Evolutionary conservation across 345 rosid species (phyloP).

Genomic region (Diplotaxis tenuifolia): DNA sequence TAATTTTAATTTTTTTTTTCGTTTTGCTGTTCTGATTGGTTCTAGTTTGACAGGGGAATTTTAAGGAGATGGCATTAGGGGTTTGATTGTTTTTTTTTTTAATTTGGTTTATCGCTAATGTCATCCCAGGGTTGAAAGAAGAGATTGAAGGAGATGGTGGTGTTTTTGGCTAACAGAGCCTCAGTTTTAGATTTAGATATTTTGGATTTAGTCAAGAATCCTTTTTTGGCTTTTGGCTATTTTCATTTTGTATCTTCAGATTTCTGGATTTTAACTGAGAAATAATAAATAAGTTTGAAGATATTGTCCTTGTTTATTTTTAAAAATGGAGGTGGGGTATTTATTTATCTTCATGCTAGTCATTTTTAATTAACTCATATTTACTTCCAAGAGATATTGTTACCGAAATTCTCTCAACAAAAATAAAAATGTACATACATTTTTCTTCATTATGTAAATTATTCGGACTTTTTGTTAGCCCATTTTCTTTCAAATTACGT

Average conservation of each 20-base stretch:
- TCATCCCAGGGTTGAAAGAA: conserved; percentile 23
- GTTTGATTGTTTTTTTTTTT: conserved; percentile 11
- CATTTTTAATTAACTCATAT: neutral
- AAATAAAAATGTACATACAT: neutral
- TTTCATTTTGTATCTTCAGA: conserved; percentile 27
- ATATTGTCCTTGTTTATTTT: neutral
- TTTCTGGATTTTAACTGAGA: conserved; percentile 30
- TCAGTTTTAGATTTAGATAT: conserved; percentile 13
- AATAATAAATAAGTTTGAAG: neutral
- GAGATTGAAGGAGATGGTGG: conserved; percentile 15
- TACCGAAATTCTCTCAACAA: neutral
- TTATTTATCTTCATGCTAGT: neutral
- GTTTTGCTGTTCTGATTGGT: conserved; percentile 11
- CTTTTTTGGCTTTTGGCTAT: conserved; percentile 20
- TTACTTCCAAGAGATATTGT: neutral
- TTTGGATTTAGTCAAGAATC: conserved; percentile 25
- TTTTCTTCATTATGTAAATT: too few relatives aligned
- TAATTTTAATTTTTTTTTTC: neutral
- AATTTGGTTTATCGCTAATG: conserved; percentile 6
- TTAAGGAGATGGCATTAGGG: conserved; percentile 38
- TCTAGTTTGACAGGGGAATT: conserved; percentile 9
- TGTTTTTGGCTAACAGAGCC: conserved; percentile 23
- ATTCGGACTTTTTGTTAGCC: neutral
- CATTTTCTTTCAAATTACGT: neutral
- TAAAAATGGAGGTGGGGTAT: too few relatives aligned